Base-by-base conservation (phyloP, 2,329 filamentous ascomycete genomes). In the Phialophora macrospora region DNA sequence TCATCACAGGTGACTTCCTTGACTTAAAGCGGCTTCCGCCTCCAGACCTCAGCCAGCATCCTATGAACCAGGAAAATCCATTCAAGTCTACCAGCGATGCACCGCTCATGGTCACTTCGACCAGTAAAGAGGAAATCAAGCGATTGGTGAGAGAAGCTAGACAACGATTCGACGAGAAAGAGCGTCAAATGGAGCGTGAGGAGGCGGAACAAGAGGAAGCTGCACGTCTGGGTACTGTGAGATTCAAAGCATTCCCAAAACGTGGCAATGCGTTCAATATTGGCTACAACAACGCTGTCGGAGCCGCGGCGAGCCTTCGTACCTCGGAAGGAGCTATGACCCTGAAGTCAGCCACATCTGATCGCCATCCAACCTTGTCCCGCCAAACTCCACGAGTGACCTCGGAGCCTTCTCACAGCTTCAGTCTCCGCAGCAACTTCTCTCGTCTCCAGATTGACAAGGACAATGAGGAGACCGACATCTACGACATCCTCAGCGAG, bases 41-140 rank as follows among this genome's bases (percentile, higher is more conserved):
- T 30, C 68, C 70, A 62, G 69, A 70, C 28, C 44, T 65, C 34
- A 64, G 56, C 24, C 65, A 71, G 48, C 70, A 72, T 60, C 70
- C 70, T n/a, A 57, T 62, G 17, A 59, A 62, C 51, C 61, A 60
- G n/a, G 32, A 49, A 11, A 60, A 66, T 63, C 67, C 69, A 20
- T 51, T 62, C 38, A 44, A 46, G n/a, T 63, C 63, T 20, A 62
- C 59, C 9, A 69, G 66, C 41, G 66, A 65, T 17, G 60, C 63
- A 24, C 70, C 70, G 46, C 41, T 65, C 41, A 56, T 72, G 66
- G 49, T 68, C 57, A 72, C 69, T n/a, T 64, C 65, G 2, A 66
- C 64, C 9, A 68, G 55, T 11, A 59, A 54, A 24, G 64, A 62
- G n/a, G 62, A 71, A 44, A 69, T 71, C 30, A 60, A 57, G 17